Evolutionary conservation across 495 filamentous ascomycete genomes (phyloP).

Genomic region (Jackrogersella multiformis): DNA sequence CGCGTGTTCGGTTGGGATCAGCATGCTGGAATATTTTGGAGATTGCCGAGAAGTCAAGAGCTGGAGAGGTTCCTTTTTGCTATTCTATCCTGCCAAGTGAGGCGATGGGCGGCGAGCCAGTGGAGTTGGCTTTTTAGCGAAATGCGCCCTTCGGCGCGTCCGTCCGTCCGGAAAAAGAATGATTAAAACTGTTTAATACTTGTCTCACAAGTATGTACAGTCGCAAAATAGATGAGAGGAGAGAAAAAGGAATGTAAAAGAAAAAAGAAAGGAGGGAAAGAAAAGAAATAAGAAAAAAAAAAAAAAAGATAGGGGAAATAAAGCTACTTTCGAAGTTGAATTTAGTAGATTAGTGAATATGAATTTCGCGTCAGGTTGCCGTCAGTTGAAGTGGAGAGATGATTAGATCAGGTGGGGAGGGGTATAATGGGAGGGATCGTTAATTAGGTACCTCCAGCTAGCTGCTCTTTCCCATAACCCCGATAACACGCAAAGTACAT

Average conservation of each 20-base stretch:
- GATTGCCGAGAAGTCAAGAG: conserved; percentile 23
- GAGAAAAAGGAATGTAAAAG: too few species aligned
- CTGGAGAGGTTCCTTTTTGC: conserved; percentile 11
- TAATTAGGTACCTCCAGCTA: too few species aligned
- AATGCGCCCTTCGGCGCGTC: conserved; percentile 18
- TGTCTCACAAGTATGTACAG: conserved; percentile 13
- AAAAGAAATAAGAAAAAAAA: not conserved
- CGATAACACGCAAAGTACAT: too few species aligned
- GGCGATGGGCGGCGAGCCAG: conserved; percentile 2
- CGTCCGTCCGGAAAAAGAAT: conserved; percentile 18
- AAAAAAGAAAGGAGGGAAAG: not conserved
- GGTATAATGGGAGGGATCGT: conserved; percentile 8
- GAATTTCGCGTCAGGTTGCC: conserved; percentile 2
- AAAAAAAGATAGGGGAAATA: not conserved
- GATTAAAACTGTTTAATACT: conserved; percentile 17
- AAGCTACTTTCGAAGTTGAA: conserved; percentile 4
- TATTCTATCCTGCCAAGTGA: conserved; percentile 11
- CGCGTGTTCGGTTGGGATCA: conserved; percentile 33
- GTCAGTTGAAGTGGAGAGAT: not conserved
- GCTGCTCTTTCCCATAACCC: too few species aligned
- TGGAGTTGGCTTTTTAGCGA: conserved; percentile 18
- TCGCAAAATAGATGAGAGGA: not conserved
- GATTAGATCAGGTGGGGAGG: conserved; percentile 32
- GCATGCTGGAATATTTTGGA: conserved; percentile 41
- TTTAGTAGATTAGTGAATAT: conserved; percentile 3